These are phyloP conservation scores for Rhizopogon roseolus DNA, from an alignment of 768 basidiomycete species.

Conservation along the genomic window DNA sequence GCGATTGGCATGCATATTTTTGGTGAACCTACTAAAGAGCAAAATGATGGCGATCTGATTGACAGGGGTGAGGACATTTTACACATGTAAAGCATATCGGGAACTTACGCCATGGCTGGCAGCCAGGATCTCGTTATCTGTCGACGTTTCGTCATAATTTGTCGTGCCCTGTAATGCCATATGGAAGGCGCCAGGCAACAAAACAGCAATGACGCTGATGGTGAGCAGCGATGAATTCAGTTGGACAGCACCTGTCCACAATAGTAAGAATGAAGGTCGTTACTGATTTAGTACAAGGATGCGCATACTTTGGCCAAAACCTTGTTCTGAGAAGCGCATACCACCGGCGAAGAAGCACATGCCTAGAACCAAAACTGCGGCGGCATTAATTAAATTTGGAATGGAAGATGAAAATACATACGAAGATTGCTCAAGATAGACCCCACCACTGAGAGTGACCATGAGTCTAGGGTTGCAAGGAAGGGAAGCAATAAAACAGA, in stretches of 20 bases:
- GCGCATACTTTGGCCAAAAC: conserved; percentile 61
- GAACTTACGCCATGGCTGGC: conserved; percentile 76
- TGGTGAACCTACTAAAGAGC: conserved; percentile 55
- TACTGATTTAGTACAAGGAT: background rate
- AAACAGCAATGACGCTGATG: conserved; percentile 74
- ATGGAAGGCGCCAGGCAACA: conserved; percentile 75
- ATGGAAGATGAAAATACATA: conserved; percentile 21
- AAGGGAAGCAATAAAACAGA: conserved; percentile 29
- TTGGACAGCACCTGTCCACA: conserved; percentile 60
- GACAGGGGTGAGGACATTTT: conserved; percentile 2
- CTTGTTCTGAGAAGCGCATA: conserved; percentile 71
- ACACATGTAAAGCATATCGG: background rate
- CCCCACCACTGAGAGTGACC: conserved; percentile 57
- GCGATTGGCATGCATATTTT: background rate
- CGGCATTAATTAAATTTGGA: background rate
- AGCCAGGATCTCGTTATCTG: conserved; percentile 48
- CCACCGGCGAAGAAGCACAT: conserved; percentile 86
- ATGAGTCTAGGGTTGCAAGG: conserved; percentile 1
- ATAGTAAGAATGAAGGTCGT: background rate
- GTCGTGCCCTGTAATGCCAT: conserved; percentile 40
- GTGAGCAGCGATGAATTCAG: conserved; percentile 70
- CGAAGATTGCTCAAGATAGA: conserved; percentile 76
- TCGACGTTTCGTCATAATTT: conserved; percentile 12
- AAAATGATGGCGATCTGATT: conserved; percentile 69
- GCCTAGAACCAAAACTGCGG: conserved; percentile 73